Evolutionary conservation across 164 flowering plant genomes (phyloP).

Genomic region (Malania oleifera): DNA sequence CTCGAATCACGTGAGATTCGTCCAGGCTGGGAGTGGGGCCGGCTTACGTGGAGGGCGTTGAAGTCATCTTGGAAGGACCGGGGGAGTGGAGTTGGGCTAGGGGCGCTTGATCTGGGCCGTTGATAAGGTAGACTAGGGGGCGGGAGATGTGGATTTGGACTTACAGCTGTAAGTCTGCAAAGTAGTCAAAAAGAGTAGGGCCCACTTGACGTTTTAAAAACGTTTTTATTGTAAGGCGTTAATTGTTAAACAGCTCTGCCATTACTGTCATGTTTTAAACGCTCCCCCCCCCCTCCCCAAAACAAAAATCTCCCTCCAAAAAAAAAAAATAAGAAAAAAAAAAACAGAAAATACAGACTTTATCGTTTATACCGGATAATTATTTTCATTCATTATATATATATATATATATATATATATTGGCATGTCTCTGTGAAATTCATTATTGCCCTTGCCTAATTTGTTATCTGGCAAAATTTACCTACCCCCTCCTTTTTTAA

Average conservation of each 20-base stretch:
- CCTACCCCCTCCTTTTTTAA: too few species aligned
- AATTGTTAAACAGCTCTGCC: conserved; percentile 35
- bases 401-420: too few species aligned
- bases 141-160: conserved; percentile 18
- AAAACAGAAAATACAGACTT: too few species aligned
- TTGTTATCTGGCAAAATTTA: too few species aligned
- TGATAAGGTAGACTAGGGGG: conserved; percentile 12
- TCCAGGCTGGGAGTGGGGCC: conserved; percentile 58
- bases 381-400: too few species aligned
- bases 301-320: too few species aligned
- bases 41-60: conserved; percentile 29
- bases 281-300: too few species aligned
- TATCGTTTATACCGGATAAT: too few species aligned
- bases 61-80: conserved; percentile 19
- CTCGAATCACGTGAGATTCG: conserved; percentile 60
- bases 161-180: conserved; percentile 28
- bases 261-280: conserved; percentile 40
- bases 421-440: too few species aligned
- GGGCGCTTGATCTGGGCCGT: conserved; percentile 21
- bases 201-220: conserved; percentile 22
- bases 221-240: conserved; percentile 12
- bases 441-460: too few species aligned
- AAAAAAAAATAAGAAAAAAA: too few species aligned
- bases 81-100: neutral
- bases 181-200: conserved; percentile 30